Conservation (phyloP, 768 basidiomycete genomes). For the Lactarius hengduanensis region DNA sequence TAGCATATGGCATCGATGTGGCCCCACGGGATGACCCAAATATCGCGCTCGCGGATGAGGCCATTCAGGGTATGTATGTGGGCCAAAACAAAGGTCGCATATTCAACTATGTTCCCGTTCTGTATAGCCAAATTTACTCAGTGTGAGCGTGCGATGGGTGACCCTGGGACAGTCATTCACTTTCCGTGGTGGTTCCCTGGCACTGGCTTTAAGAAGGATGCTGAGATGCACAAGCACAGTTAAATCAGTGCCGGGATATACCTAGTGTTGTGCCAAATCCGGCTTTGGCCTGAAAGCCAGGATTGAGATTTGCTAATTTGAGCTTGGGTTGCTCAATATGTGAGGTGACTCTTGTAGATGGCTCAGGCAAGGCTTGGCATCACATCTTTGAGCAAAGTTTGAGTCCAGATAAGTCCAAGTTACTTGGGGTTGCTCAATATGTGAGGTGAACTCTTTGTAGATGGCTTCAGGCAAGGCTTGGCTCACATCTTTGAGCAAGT, state of each 20-base stretch:
- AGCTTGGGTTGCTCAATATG: too few species aligned
- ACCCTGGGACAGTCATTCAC: slow-evolving; percentile 28
- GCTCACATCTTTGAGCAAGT: too few species aligned
- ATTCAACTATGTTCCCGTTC: slow-evolving; percentile 42
- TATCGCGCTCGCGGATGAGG: slow-evolving; percentile 42
- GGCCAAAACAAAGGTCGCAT: slow-evolving; percentile 44
- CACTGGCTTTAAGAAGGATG: slow-evolving; percentile 32
- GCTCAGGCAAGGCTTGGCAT: too few species aligned
- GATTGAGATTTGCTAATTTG: too few species aligned
- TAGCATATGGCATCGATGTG: slow-evolving; percentile 49
- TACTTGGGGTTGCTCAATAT: too few species aligned
- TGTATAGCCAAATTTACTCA: slow-evolving; percentile 29
- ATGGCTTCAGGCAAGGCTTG: too few species aligned
- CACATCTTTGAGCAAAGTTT: too few species aligned
- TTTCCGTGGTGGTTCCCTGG: slow-evolving; percentile 36
- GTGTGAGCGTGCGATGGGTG: not conserved
- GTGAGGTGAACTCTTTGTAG: too few species aligned
- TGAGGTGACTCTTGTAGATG: too few species aligned
- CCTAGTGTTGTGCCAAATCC: too few species aligned
- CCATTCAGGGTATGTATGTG: slow-evolving; percentile 35
- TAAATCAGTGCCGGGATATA: slow-evolving; percentile 27
- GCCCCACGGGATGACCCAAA: slow-evolving; percentile 44
- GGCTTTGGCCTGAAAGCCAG: too few species aligned
- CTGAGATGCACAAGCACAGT: slow-evolving; percentile 22
- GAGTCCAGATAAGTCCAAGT: too few species aligned